Percentiles rank a stretch among this genome's conserved stretches.
Conservation (phyloP, 768 basidiomycete genomes). For the Podaxis rugospora region DNA sequence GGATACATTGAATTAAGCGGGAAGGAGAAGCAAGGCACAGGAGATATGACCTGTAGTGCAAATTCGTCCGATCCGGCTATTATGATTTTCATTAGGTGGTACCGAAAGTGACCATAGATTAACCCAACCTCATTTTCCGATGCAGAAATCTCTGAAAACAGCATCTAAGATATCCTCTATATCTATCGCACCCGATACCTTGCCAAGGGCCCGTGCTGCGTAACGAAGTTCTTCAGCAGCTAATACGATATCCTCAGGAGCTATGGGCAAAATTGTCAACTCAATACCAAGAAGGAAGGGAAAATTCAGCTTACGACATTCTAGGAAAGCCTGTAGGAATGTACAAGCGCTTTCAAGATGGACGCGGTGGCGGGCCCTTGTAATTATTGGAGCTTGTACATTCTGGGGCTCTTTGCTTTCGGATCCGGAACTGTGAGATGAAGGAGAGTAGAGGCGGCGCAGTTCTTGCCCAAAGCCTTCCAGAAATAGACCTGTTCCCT, state of each 20-base stretch:
- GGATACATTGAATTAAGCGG: neutral
- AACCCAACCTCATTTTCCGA: slow-evolving; percentile 57
- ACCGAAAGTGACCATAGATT: neutral
- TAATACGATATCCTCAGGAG: slow-evolving; percentile 67
- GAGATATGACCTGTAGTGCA: neutral
- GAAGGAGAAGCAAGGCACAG: neutral
- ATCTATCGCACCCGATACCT: slow-evolving; percentile 75
- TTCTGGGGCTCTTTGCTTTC: slow-evolving; percentile 12
- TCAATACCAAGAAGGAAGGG: neutral
- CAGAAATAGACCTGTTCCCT: slow-evolving; percentile 58
- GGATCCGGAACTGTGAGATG: neutral
- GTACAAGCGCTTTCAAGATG: slow-evolving; percentile 64
- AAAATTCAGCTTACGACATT: slow-evolving; percentile 13
- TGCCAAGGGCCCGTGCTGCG: slow-evolving; percentile 78
- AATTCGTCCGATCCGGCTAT: neutral
- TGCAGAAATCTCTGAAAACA: slow-evolving; percentile 85
- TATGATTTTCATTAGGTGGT: neutral
- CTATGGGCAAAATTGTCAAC: slow-evolving; percentile 25
- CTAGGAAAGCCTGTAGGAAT: slow-evolving; percentile 62
- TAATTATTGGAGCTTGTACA: slow-evolving; percentile 57
- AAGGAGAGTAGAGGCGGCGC: slow-evolving; percentile 36
- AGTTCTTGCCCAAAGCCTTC: slow-evolving; percentile 50
- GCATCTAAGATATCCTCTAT: slow-evolving; percentile 82
- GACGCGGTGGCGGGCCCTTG: slow-evolving; percentile 73
- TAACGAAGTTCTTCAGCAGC: slow-evolving; percentile 88